Base-by-base conservation (phyloP, 495 filamentous ascomycete genomes). In the Hypoxylon perforatum region DNA sequence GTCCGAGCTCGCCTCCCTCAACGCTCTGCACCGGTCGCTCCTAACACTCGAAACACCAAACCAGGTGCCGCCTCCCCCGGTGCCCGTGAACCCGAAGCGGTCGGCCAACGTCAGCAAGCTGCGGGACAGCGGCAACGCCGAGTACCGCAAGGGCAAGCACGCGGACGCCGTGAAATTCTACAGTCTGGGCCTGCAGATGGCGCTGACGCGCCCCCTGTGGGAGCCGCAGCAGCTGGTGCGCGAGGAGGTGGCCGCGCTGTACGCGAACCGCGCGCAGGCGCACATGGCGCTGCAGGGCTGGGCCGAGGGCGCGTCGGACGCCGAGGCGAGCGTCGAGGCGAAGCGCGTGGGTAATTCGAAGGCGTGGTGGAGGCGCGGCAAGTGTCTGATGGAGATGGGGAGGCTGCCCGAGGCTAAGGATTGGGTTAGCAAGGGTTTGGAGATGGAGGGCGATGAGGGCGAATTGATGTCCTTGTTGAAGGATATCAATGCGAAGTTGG, bases 331-430 rank as follows among this genome's bases (percentile, higher is more conserved):
- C 71, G 90, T 97, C n/a, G 94, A 97, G 79, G 86, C 90, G 57
- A 97, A 96, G 87, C 82, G 87, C 53, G 81, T 85, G 42, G 92
- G 89, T 25, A 97, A 99, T 78, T 88, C 91, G 6, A 98, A 97
- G 88, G 94, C 90, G 2, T 97, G 93, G 91, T 97, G 92, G 88
- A 80, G 94, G 46, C 80, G 91, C 63, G 93, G 90, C 8, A 88
- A 86, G 80, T 93, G 89, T 76, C 80, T 97, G 73, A 76, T 88
- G 52, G 95, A 99, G 88, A 98, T 97, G 95, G 89, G 90, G 8
- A 76, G 94, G 74, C 80, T 90, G 75, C 87, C 90, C 61, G 95
- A 99, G 85, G 92, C 92, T 6, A 82, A 80, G 75, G 85, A 84
- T 52, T 93, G 91, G 82, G 81, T 97, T 39, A 80, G 78, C 41